Conservation (phyloP, 768 basidiomycete species). For the Macrolepiota albuminosa region DNA sequence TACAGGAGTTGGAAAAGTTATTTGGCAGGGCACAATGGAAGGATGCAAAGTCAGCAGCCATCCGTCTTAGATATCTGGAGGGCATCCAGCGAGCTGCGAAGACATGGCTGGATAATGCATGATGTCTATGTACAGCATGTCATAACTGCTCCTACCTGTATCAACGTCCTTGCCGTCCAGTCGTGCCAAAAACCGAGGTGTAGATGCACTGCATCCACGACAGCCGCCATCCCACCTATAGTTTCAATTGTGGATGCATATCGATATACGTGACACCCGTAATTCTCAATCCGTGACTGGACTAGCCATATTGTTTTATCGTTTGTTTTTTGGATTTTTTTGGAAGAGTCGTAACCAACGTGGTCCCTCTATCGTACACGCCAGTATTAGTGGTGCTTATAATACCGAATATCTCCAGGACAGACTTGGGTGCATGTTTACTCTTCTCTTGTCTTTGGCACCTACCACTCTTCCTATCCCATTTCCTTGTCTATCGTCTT, state of each 20-base stretch:
- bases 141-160: neutral
- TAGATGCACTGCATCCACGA: neutral
- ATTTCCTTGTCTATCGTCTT: too few species aligned
- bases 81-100: constrained; percentile 56
- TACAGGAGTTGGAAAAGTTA: constrained; percentile 40
- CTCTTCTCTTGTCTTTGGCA: neutral
- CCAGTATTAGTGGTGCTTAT: neutral
- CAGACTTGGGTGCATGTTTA: neutral
- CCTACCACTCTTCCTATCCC: too few species aligned
- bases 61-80: constrained; percentile 71
- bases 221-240: neutral
- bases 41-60: constrained; percentile 50
- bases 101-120: constrained; percentile 27
- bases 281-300: neutral
- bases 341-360: neutral
- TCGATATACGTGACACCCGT: neutral
- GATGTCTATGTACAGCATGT: neutral
- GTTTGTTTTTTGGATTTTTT: too few species aligned
- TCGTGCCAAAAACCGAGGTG: neutral
- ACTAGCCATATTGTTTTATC: too few species aligned
- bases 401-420: neutral
- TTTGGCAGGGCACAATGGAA: constrained; percentile 54
- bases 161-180: neutral
- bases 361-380: neutral
- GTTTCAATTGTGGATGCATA: neutral